A percentile compares a stretch with the other conserved stretches of the same genome.
Evolutionary conservation across 2,329 filamentous ascomycete genomes (phyloP).

Genomic region (Zymoseptoria tritici): DNA sequence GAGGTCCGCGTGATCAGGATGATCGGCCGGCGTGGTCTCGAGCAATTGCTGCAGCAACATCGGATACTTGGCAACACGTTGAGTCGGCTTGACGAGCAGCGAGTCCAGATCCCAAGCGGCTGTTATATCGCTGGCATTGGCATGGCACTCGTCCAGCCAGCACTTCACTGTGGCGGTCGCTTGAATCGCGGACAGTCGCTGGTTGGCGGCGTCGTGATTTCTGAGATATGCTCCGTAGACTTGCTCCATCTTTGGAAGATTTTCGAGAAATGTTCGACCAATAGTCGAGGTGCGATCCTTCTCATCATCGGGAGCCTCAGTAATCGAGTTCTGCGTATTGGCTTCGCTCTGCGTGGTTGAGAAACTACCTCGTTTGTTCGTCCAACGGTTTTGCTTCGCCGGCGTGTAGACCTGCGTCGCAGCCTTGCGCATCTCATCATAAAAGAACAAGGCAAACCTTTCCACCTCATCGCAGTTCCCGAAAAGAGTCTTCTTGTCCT

Average conservation of each 20-base stretch:
- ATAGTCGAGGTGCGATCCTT: conserved; percentile 53
- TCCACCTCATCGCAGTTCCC: conserved; percentile 89
- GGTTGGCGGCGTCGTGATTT: conserved; percentile 58
- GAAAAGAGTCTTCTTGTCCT: conserved; percentile 85
- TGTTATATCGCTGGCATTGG: conserved; percentile 85
- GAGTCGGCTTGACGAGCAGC: conserved; percentile 93
- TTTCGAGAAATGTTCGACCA: conserved; percentile 51
- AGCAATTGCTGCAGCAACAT: conserved; percentile 74
- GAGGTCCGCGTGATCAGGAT: conserved; percentile 69
- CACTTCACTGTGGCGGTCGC: conserved; percentile 57
- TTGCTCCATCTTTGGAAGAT: conserved; percentile 54
- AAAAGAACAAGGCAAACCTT: conserved; percentile 72
- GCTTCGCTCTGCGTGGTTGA: conserved; percentile 36
- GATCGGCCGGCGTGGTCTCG: conserved; percentile 69
- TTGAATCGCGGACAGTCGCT: conserved; percentile 49
- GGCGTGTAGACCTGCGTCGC: conserved; percentile 73
- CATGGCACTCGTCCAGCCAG: conserved; percentile 89
- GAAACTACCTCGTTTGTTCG: conserved; percentile 44
- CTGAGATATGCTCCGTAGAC: conserved; percentile 59
- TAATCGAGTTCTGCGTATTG: conserved; percentile 23
- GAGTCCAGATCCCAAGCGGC: conserved; percentile 93
- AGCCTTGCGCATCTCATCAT: conserved; percentile 72
- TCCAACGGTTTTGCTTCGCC: conserved; percentile 47
- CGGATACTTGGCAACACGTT: conserved; percentile 89
- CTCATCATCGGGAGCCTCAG: conserved; percentile 39